Percentiles rank a stretch among this genome's conserved stretches.
Conservation (phyloP, 495 filamentous ascomycete species). For the Trichoderma asperelloides region DNA sequence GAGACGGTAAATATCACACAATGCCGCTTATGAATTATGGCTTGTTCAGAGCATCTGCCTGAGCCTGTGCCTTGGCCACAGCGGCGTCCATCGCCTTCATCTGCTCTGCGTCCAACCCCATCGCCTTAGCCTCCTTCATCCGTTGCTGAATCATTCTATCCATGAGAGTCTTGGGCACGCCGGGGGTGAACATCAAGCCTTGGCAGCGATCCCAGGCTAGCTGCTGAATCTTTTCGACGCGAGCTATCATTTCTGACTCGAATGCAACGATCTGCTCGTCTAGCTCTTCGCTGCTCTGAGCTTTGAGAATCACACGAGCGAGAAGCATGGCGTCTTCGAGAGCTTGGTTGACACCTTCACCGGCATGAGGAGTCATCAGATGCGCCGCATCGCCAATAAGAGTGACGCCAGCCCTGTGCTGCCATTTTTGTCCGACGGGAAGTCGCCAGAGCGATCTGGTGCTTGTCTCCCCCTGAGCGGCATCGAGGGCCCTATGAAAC, state of each 20-base stretch:
- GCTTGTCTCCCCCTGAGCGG: slow-evolving; percentile 15
- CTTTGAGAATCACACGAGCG: slow-evolving; percentile 25
- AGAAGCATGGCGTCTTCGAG: slow-evolving; percentile 49
- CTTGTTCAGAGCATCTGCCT: background rate
- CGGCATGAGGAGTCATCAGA: slow-evolving; percentile 53
- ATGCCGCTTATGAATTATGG: background rate
- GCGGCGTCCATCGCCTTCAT: background rate
- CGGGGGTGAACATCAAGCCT: slow-evolving; percentile 22
- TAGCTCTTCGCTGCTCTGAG: slow-evolving; percentile 15
- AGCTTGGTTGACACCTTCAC: slow-evolving; percentile 51
- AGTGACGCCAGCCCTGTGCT: slow-evolving; percentile 37
- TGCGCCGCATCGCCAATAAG: slow-evolving; percentile 57
- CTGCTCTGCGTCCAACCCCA: background rate
- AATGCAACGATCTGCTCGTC: slow-evolving; percentile 23
- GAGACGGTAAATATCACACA: background rate
- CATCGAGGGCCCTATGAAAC: slow-evolving; percentile 21
- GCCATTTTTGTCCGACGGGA: slow-evolving; percentile 42
- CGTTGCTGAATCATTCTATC: slow-evolving; percentile 11
- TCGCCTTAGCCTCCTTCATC: background rate
- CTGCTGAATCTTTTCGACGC: slow-evolving; percentile 23
- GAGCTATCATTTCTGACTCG: slow-evolving; percentile 26
- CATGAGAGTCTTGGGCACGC: slow-evolving; percentile 10
- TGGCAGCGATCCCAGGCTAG: slow-evolving; percentile 22
- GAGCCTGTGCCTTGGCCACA: background rate
- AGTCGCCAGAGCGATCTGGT: slow-evolving; percentile 41